Conservation (phyloP, 139 green algal species). For the Haematococcus lacustris region DNA sequence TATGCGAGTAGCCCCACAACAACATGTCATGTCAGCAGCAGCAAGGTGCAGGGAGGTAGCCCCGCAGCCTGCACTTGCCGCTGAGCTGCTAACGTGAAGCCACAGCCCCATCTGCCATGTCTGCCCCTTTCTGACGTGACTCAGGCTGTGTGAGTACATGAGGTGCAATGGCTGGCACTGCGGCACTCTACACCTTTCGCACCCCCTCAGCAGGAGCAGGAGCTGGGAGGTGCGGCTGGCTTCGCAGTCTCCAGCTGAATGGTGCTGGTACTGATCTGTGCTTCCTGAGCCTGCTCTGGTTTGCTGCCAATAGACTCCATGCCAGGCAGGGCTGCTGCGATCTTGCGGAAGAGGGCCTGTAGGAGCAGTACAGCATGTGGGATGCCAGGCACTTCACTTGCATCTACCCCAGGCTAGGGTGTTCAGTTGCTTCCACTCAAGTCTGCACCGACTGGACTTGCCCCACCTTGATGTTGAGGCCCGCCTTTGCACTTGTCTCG, state of each 20-base stretch:
- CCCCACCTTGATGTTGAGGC: conserved; percentile 96
- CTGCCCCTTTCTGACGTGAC: too few relatives aligned
- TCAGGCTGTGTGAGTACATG: too few relatives aligned
- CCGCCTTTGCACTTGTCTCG: conserved; percentile 96
- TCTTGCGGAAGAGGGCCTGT: conserved; percentile 95
- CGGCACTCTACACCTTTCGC: too few relatives aligned
- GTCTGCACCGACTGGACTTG: neutral
- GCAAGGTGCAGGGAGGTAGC: too few relatives aligned
- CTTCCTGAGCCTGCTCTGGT: conserved; percentile 24
- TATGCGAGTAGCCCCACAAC: too few relatives aligned
- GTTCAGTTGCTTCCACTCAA: neutral
- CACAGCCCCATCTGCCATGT: too few relatives aligned
- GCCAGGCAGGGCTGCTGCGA: conserved; percentile 90
- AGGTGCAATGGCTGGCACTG: too few relatives aligned
- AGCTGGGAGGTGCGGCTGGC: conserved; percentile 20
- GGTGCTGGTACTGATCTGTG: conserved; percentile 17
- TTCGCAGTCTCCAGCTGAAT: conserved; percentile 22
- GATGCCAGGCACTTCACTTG: neutral
- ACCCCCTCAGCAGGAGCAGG: conserved; percentile 23
- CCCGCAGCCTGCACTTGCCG: too few relatives aligned
- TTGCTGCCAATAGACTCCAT: conserved; percentile 69
- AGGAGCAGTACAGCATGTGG: neutral
- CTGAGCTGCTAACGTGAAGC: too few relatives aligned
- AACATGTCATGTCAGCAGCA: too few relatives aligned
- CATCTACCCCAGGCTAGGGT: neutral